Evolutionary conservation across 345 rosid species (phyloP), one percentile per base, ranked within the genome.

Genomic region (Boechera stricta): DNA sequence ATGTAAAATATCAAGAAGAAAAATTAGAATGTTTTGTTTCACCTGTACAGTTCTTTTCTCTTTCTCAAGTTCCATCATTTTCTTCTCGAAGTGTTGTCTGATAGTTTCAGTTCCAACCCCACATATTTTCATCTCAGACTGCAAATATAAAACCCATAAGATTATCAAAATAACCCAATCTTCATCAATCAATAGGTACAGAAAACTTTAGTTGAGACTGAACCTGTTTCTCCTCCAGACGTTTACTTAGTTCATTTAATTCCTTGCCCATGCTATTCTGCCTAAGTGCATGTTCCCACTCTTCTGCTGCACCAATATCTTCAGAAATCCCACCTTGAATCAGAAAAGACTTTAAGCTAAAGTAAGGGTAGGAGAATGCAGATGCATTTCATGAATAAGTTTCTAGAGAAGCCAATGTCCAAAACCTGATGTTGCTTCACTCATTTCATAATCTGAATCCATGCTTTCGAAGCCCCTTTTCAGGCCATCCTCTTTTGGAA

Each of bases 201-300:
- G 32, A 32, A 38, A 45, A 26, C 0, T 45, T 45, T 6, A 28
- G 7, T 3, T 29, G 44, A 24, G 54, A 70, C 35, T 29, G 64
- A 49, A 94, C 98, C 98, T 94, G 95, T 82, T 94, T 94, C 89
- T 92, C 90, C 82, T 94, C 95, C 80, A 94, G 84, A 67, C 88
- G 88, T 78, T 85, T 85, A 73, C 89, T 90, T 73, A 94, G 78
- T 74, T 94, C 98, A 56, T 85, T 84, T 79, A 94, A 78, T 83
- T 94, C 97, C 72, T 86, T 88, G 38, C 87, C 98, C 97, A 94
- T 83, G 42, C 87, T 85, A 83, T 85, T 89, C 67, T 82, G 90
- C 81, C 88, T 79, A 83, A 91, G 86, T 45, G 87, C 76, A 69
- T 94, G 97, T 82, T 90, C 98, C 93, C 96, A 92, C 82, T 94